Evolutionary conservation across 345 rosid species (phyloP).

Genomic region (Gynandropsis gynandra): DNA sequence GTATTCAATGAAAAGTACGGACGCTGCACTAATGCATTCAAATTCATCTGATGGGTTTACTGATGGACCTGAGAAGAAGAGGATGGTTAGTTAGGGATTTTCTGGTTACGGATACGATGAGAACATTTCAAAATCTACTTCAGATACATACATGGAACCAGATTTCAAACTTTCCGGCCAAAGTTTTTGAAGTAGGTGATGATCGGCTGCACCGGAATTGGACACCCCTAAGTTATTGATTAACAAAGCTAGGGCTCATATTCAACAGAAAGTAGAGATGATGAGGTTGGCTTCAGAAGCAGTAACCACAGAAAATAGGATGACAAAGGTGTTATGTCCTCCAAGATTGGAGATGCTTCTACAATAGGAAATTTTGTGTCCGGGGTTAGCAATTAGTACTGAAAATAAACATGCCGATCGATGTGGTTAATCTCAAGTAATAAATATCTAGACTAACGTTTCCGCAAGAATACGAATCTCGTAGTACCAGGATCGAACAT

Average conservation of each 20-base stretch:
- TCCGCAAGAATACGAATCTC: no score
- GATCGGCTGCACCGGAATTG: slow-evolving; percentile 42
- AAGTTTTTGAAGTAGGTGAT: slow-evolving; percentile 40
- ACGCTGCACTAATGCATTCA: slow-evolving; percentile 22
- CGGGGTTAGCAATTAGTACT: slow-evolving; percentile 30
- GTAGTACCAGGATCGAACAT: no score
- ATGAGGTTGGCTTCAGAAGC: slow-evolving; percentile 40
- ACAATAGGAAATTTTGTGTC: slow-evolving; percentile 21
- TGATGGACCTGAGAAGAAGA: slow-evolving; percentile 57
- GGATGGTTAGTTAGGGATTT: slow-evolving; percentile 42
- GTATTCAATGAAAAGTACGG: slow-evolving; percentile 31
- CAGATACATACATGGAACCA: slow-evolving; percentile 34
- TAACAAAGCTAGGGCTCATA: slow-evolving; percentile 55
- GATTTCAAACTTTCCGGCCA: slow-evolving; percentile 45
- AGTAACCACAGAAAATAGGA: slow-evolving; percentile 24
- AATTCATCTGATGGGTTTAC: slow-evolving; percentile 26
- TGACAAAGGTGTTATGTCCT: slow-evolving; percentile 22
- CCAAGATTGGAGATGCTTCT: slow-evolving; percentile 28
- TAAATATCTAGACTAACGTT: no score
- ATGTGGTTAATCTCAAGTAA: no score
- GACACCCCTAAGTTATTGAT: slow-evolving; percentile 79
- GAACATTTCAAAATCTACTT: slow-evolving; percentile 31
- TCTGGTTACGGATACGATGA: slow-evolving; percentile 53
- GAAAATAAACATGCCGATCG: slow-evolving; percentile 33
- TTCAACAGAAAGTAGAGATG: slow-evolving; percentile 46